A percentile compares a stretch with the other conserved stretches of the same genome.
Evolutionary conservation across 2,329 filamentous ascomycete species (phyloP).

Genomic region (Corynespora cassiicola): DNA sequence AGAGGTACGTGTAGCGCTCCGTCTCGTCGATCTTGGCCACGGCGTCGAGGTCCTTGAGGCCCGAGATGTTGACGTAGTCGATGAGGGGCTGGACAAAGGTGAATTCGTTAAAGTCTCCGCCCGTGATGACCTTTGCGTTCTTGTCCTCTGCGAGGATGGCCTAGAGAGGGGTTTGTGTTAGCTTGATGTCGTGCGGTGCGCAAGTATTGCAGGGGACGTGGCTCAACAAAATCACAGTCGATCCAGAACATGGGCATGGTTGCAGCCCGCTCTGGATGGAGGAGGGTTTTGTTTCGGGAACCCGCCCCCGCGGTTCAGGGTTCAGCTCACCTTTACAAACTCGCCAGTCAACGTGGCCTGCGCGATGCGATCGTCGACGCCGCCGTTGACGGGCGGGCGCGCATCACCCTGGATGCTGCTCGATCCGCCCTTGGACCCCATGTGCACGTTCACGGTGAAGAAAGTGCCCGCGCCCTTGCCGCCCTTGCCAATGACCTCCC

Average conservation of each 20-base stretch:
- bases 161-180: conserved; percentile 27
- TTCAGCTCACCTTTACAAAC: conserved; percentile 44
- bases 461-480: conserved; percentile 54
- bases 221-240: no score
- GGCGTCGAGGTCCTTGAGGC: conserved; percentile 68
- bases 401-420: conserved; percentile 70
- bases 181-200: not conserved
- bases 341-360: conserved; percentile 66
- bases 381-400: conserved; percentile 71
- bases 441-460: conserved; percentile 77
- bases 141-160: conserved; percentile 63
- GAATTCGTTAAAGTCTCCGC: conserved; percentile 79
- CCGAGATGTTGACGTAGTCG: conserved; percentile 60
- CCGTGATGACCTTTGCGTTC: conserved; percentile 64
- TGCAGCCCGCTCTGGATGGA: no score
- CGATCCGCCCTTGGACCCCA: conserved; percentile 70
- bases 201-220: no score
- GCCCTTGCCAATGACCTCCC: conserved; percentile 63
- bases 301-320: not conserved
- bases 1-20: conserved; percentile 76
- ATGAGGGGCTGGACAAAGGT: conserved; percentile 66
- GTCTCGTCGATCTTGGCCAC: conserved; percentile 57
- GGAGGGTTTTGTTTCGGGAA: conserved; percentile 28
- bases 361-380: conserved; percentile 60
- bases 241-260: no score